phyloP scores from a whole-genome alignment of 176 grass and related monocot species.

The Oryza glumipatula region DNA sequence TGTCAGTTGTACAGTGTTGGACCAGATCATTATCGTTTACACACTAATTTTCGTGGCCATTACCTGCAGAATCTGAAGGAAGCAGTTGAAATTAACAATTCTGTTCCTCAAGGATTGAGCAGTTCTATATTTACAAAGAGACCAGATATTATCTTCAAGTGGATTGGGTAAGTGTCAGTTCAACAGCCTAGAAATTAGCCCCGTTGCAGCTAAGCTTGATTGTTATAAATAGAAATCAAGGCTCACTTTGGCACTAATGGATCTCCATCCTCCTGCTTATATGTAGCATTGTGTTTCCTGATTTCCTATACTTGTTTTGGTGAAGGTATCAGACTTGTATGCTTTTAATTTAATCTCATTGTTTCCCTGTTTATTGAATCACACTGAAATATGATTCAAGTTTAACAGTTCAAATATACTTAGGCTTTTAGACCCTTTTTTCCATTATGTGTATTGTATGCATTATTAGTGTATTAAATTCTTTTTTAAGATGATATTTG shows the following conservation, averaged over 20 bases:
- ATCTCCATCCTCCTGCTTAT: not conserved
- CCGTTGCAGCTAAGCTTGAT: not conserved
- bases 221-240: no score
- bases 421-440: not conserved
- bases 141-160: slow-evolving; percentile 95
- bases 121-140: slow-evolving; percentile 95
- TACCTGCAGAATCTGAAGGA: slow-evolving; percentile 73
- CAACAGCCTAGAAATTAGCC: not conserved
- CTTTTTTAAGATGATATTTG: not conserved
- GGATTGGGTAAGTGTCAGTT: slow-evolving; percentile 77
- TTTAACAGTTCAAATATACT: not conserved
- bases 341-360: not conserved
- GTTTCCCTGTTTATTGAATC: not conserved
- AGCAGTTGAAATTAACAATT: slow-evolving; percentile 98
- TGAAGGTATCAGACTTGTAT: no score
- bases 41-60: not conserved
- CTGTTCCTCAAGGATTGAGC: slow-evolving; percentile 93
- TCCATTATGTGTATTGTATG: not conserved
- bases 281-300: not conserved
- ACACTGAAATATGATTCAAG: not conserved
- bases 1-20: not conserved
- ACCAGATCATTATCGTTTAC: not conserved
- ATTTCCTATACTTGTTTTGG: not conserved
- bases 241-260: no score
- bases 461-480: not conserved